Evolutionary conservation across 345 rosid species (phyloP).

Genomic region (Arabis alpina): DNA sequence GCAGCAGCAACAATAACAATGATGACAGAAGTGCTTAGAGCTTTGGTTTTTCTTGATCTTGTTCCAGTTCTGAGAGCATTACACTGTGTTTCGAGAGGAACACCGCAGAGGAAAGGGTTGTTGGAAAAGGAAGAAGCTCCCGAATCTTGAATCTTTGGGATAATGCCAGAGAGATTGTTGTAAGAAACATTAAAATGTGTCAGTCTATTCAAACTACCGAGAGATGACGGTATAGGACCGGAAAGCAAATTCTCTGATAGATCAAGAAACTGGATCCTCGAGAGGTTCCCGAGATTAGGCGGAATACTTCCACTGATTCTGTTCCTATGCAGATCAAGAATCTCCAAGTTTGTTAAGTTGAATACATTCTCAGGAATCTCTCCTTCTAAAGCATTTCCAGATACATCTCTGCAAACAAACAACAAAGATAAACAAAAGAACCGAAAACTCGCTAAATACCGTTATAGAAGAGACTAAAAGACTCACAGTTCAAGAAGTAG

Average conservation of each 20-base stretch:
- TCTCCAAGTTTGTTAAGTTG: conserved; percentile 72
- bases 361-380: conserved; percentile 62
- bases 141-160: conserved; percentile 67
- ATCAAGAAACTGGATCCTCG: conserved; percentile 56
- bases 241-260: conserved; percentile 74
- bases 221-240: conserved; percentile 72
- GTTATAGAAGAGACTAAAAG: background rate
- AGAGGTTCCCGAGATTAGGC: conserved; percentile 56
- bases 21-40: conserved; percentile 76
- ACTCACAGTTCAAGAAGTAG: conserved; percentile 56
- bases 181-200: conserved; percentile 72
- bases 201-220: conserved; percentile 58
- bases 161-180: conserved; percentile 74
- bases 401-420: conserved; percentile 73
- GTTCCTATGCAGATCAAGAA: conserved; percentile 77
- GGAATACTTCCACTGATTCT: conserved; percentile 74
- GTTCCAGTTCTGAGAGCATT: conserved; percentile 40
- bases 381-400: conserved; percentile 74
- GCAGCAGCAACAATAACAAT: conserved; percentile 90
- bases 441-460: background rate
- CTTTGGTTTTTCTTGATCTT: conserved; percentile 47
- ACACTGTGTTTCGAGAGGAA: conserved; percentile 69
- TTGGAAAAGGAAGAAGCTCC: conserved; percentile 71
- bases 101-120: conserved; percentile 79
- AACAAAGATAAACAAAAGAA: conserved; percentile 46